Percentiles rank a stretch among this genome's conserved stretches.
Conservation (phyloP, 169 alveolate species). For the Cytauxzoon felis region DNA sequence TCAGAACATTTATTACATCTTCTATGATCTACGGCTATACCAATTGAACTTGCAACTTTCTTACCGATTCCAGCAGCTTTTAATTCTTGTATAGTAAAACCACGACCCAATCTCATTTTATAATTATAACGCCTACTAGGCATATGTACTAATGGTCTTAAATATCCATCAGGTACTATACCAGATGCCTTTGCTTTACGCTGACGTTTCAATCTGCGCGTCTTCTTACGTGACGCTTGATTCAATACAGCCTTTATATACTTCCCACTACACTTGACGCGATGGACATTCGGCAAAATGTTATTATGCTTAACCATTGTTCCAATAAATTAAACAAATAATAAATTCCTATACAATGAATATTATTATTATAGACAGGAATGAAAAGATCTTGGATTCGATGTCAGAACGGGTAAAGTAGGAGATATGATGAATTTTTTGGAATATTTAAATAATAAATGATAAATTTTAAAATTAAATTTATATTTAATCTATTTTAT, state of each 20-base stretch:
- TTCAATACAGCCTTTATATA: conserved; percentile 96
- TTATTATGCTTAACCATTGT: conserved; percentile 90
- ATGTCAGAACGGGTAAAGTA: too few species aligned
- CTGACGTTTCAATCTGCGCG: conserved; percentile 88
- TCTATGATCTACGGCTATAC: conserved; percentile 98
- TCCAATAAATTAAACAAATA: conserved; percentile 44
- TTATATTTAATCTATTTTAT: too few species aligned
- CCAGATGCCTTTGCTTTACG: conserved; percentile 84
- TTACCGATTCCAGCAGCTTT: conserved; percentile 91
- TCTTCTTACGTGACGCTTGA: conserved; percentile 94
- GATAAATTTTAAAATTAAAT: too few species aligned
- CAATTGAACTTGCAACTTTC: conserved; percentile 94
- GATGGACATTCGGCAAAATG: conserved; percentile 95
- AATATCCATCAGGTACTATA: conserved; percentile 93
- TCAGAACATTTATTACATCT: conserved; percentile 93
- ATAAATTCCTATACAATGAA: conserved; percentile 11
- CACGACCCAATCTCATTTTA: conserved; percentile 96
- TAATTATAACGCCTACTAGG: conserved; percentile 96
- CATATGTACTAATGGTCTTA: conserved; percentile 92
- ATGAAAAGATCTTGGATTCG: too few species aligned
- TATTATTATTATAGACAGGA: too few species aligned
- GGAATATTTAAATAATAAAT: too few species aligned
- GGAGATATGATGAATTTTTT: too few species aligned
- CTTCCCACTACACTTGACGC: conserved; percentile 95
- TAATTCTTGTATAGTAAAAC: conserved; percentile 97